phyloP scores from a whole-genome alignment of 139 green algal genomes.

The Chloropicon primus region DNA sequence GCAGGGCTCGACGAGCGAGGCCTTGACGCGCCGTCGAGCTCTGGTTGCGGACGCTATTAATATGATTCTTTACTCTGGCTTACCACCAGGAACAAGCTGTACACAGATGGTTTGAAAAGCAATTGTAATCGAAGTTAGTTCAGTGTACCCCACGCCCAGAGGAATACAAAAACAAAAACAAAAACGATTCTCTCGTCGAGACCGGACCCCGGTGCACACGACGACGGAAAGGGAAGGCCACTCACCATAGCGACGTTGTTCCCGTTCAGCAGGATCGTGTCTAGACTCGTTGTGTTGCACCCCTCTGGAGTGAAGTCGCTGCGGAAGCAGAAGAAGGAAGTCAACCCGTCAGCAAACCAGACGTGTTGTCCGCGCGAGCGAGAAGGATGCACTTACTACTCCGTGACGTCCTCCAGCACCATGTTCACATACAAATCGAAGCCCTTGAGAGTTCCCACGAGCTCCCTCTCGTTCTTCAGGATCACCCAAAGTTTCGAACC shows the following conservation, averaged over 20 bases:
- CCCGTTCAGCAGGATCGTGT: conserved; percentile 95
- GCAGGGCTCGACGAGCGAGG: background rate
- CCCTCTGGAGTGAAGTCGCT: conserved; percentile 72
- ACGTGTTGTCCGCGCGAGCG: conserved; percentile 4
- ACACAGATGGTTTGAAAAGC: background rate
- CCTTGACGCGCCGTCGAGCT: background rate
- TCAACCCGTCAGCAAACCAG: background rate
- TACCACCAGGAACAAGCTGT: background rate
- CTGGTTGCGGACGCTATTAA: background rate
- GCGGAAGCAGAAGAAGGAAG: background rate
- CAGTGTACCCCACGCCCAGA: too few relatives aligned
- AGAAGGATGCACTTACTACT: conserved; percentile 44
- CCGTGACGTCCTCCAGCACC: conserved; percentile 94
- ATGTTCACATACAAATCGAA: conserved; percentile 99
- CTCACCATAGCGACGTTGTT: conserved; percentile 88
- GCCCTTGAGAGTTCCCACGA: conserved; percentile 75
- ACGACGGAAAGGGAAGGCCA: background rate
- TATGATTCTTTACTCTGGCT: background rate
- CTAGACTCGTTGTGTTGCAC: conserved; percentile 51
- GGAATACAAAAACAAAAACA: too few relatives aligned
- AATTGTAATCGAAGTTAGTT: too few relatives aligned
- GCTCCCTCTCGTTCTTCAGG: conserved; percentile 80
- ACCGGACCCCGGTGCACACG: background rate
- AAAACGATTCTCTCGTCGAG: background rate
- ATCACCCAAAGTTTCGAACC: conserved; percentile 78